Conservation (phyloP, 2,329 filamentous ascomycete species). For the Coleophoma eucalyptorum region DNA sequence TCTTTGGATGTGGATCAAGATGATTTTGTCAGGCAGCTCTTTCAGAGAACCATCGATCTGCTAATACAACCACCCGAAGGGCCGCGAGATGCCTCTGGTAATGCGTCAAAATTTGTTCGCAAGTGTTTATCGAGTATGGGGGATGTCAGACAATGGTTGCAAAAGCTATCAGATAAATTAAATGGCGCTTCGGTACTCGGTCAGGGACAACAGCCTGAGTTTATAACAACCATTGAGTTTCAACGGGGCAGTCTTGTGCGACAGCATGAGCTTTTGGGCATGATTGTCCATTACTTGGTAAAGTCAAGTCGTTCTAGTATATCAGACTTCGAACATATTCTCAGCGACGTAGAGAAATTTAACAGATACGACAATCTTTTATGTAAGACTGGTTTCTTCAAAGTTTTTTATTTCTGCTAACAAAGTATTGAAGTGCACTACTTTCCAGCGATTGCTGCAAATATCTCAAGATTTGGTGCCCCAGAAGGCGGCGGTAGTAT, state of each 20-base stretch:
- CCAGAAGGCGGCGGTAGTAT: conserved; percentile 67
- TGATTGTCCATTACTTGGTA: conserved; percentile 76
- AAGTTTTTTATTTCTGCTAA: conserved; percentile 11
- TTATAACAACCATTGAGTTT: conserved; percentile 74
- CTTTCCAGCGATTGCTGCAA: conserved; percentile 73
- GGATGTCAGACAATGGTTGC: conserved; percentile 73
- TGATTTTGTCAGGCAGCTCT: conserved; percentile 45
- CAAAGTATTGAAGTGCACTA: conserved; percentile 61
- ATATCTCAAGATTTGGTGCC: conserved; percentile 75
- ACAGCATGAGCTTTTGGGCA: conserved; percentile 84
- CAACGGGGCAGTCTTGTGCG: conserved; percentile 76
- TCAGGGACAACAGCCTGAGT: conserved; percentile 56
- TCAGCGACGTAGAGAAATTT: conserved; percentile 63
- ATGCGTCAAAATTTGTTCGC: conserved; percentile 61
- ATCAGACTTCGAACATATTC: conserved; percentile 70
- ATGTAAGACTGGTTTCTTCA: conserved; percentile 30
- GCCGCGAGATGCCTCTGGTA: conserved; percentile 35
- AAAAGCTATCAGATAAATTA: conserved; percentile 70
- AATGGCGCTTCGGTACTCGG: conserved; percentile 74
- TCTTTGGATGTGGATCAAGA: conserved; percentile 20
- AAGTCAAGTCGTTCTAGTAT: conserved; percentile 68
- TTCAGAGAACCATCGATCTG: conserved; percentile 50
- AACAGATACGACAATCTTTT: conserved; percentile 72
- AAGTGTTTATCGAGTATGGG: conserved; percentile 75
- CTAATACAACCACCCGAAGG: conserved; percentile 51